Conservation (phyloP, 148 eudicot species). For the Amaranthus hypochondriacus region DNA sequence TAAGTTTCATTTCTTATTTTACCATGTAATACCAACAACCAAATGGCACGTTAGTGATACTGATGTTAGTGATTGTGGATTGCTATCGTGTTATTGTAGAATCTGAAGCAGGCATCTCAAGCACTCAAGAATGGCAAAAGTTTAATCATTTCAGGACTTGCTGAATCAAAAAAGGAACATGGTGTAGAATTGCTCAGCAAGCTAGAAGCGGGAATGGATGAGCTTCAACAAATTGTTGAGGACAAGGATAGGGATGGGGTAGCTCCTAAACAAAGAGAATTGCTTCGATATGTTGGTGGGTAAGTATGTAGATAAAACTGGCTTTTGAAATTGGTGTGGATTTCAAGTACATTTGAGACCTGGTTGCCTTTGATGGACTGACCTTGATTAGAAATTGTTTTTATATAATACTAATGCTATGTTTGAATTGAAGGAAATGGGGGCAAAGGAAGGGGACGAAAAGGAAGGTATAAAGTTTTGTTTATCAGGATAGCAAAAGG, state of each 20-base stretch:
- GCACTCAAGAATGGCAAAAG: constrained; percentile 72
- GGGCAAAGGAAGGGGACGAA: not conserved
- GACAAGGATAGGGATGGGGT: constrained; percentile 72
- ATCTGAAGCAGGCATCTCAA: constrained; percentile 81
- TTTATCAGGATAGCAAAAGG: too few relatives aligned
- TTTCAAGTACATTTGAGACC: not conserved
- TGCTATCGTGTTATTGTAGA: constrained; percentile 42
- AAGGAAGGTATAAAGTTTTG: not conserved
- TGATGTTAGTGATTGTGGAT: constrained; percentile 14
- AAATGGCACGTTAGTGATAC: too few relatives aligned
- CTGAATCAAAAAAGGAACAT: constrained; percentile 80
- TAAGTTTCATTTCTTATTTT: too few relatives aligned
- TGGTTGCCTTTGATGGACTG: not conserved
- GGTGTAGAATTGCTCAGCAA: constrained; percentile 76
- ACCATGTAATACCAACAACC: too few relatives aligned
- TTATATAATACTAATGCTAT: not conserved
- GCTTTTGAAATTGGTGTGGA: not conserved
- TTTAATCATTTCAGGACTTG: constrained; percentile 69
- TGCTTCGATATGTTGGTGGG: constrained; percentile 89
- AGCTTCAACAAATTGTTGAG: constrained; percentile 80
- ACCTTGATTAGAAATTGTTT: not conserved
- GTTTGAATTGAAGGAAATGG: not conserved
- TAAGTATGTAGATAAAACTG: constrained; percentile 26
- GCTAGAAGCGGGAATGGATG: constrained; percentile 81
- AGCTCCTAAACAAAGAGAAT: constrained; percentile 78